Evolutionary conservation across 257 asterid genomes (phyloP).

Genomic region (Apocynum venetum): DNA sequence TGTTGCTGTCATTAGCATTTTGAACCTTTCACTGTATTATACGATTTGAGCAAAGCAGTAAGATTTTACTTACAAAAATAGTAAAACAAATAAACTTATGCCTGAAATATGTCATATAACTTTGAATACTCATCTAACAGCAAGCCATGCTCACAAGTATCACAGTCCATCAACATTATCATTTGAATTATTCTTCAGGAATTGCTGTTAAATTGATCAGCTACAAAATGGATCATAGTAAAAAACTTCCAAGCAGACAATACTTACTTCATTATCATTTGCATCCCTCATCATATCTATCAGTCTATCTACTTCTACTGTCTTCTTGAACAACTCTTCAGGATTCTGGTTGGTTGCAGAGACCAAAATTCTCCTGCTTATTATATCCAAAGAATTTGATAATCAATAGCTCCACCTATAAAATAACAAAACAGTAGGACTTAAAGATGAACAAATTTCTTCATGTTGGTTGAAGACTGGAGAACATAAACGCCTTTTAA

Average conservation of each 20-base stretch:
- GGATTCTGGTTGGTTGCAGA: constrained; percentile 77
- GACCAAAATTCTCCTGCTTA: constrained; percentile 75
- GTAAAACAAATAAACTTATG: not conserved
- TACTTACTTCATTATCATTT: constrained; percentile 72
- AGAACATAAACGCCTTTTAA: not conserved
- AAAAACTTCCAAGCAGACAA: not conserved
- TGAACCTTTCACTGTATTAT: not conserved
- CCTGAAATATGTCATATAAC: not conserved
- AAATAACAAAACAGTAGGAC: constrained; percentile 13
- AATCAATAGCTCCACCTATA: constrained; percentile 31
- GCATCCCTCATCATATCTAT: constrained; percentile 83
- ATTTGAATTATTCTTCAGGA: not conserved
- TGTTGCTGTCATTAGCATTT: not conserved
- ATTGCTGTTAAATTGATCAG: too few species aligned
- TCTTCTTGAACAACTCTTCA: constrained; percentile 72
- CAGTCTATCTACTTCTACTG: constrained; percentile 80
- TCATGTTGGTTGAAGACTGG: constrained; percentile 1
- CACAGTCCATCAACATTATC: not conserved
- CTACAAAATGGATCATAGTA: not conserved
- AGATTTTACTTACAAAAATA: not conserved
- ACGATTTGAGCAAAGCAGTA: not conserved
- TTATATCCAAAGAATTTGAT: constrained; percentile 45
- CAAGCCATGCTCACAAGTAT: not conserved
- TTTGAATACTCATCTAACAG: not conserved
- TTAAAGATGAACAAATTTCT: constrained; percentile 1